phyloP scores from a whole-genome alignment of 805 yeast species.

The Metschnikowia amazonensis region DNA sequence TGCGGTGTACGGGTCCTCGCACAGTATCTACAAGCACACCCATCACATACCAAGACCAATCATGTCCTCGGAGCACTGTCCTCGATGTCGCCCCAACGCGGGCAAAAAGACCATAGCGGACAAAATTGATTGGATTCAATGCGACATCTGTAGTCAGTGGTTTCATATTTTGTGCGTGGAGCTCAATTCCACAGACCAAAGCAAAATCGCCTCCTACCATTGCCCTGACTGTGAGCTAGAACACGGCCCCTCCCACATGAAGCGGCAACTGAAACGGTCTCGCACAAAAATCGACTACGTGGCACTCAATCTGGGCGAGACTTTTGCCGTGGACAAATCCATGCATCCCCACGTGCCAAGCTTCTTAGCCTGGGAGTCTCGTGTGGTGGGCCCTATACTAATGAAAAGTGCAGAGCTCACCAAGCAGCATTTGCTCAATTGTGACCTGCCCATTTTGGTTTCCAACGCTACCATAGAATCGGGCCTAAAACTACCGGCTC shows the following conservation, averaged over 20 bases:
- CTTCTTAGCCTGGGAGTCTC: constrained; percentile 7
- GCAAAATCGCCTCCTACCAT: constrained; percentile 46
- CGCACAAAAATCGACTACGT: constrained; percentile 64
- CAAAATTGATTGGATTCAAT: constrained; percentile 47
- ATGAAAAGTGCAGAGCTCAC: constrained; percentile 34
- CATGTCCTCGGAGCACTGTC: constrained; percentile 9
- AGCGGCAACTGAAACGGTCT: constrained; percentile 53
- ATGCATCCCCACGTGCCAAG: constrained; percentile 50
- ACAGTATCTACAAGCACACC: background rate
- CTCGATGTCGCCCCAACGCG: constrained; percentile 7
- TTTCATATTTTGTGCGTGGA: constrained; percentile 48
- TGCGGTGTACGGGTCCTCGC: constrained; percentile 1
- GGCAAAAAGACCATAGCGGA: background rate
- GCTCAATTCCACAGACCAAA: constrained; percentile 25
- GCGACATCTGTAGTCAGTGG: constrained; percentile 55
- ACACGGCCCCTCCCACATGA: constrained; percentile 49
- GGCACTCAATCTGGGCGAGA: constrained; percentile 74
- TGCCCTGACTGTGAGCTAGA: constrained; percentile 46
- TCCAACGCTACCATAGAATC: constrained; percentile 27
- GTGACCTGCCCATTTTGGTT: constrained; percentile 47
- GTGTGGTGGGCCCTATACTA: constrained; percentile 17
- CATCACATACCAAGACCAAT: background rate
- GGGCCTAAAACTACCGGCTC: constrained; percentile 53
- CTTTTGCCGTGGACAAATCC: constrained; percentile 42
- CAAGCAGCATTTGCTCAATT: constrained; percentile 29